A percentile compares a stretch with the other conserved stretches of the same genome.
Conservation (phyloP, 345 rosid species). For the Brassica rapa region DNA sequence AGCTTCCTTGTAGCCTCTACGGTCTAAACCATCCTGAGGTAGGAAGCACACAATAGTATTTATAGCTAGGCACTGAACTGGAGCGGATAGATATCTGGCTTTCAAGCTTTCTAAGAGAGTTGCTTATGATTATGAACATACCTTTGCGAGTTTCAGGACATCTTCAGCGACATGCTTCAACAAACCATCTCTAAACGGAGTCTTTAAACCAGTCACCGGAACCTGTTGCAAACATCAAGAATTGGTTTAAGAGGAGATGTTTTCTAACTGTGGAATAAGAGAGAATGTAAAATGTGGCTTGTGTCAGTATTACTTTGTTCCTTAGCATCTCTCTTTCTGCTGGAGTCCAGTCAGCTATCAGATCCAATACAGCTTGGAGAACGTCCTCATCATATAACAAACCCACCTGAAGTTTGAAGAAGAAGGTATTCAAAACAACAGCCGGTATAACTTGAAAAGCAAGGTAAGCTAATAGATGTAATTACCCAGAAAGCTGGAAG, state of each 20-base stretch:
- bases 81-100: neutral
- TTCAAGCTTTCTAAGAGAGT: neutral
- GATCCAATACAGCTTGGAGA: constrained; percentile 73
- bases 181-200: constrained; percentile 88
- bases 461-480: constrained; percentile 15
- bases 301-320: constrained; percentile 57
- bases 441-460: neutral
- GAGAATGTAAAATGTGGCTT: neutral
- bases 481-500: constrained; percentile 97
- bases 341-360: constrained; percentile 87
- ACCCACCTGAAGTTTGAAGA: constrained; percentile 67
- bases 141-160: constrained; percentile 85
- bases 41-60: neutral
- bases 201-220: constrained; percentile 76
- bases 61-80: neutral
- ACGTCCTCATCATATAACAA: constrained; percentile 80
- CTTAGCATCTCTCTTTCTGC: constrained; percentile 92
- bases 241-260: neutral
- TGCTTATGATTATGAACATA: constrained; percentile 35
- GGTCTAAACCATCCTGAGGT: constrained; percentile 88
- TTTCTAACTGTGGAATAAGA: neutral
- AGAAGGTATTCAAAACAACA: constrained; percentile 30
- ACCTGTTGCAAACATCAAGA: constrained; percentile 53
- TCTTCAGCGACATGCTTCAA: constrained; percentile 82
- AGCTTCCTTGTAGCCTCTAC: constrained; percentile 89